phyloP scores from a whole-genome alignment of 139 green algal species.

The Coelastrella sp. region DNA sequence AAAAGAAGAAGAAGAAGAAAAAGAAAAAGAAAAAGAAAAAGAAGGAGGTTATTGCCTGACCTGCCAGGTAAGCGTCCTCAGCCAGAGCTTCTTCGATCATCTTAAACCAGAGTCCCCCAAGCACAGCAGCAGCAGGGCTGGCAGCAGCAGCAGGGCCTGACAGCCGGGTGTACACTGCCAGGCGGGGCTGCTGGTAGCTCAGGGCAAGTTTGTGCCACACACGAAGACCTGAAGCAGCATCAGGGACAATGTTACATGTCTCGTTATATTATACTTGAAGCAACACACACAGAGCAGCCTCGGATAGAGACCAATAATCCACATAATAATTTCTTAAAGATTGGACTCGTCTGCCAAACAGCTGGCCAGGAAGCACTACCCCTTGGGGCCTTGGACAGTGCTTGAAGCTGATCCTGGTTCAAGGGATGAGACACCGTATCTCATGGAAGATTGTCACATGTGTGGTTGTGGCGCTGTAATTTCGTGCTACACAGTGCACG shows the following conservation, averaged over 20 bases:
- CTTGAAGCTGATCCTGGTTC: no score
- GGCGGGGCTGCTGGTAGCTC: conserved; percentile 76
- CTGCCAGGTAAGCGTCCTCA: conserved; percentile 91
- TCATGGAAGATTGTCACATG: no score
- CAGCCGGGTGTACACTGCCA: conserved; percentile 73
- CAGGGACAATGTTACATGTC: no score
- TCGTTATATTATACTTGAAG: no score
- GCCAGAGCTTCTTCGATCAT: conserved; percentile 90
- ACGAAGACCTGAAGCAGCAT: conserved; percentile 56
- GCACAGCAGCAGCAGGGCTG: conserved; percentile 57
- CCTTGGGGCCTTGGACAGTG: no score
- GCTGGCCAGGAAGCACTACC: no score
- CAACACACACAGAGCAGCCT: not conserved
- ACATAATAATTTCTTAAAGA: no score
- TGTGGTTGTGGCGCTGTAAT: no score
- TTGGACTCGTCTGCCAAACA: no score
- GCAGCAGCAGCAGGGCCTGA: conserved; percentile 58
- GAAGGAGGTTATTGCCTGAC: conserved; percentile 21
- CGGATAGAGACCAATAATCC: no score
- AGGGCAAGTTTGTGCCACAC: conserved; percentile 91
- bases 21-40: not conserved
- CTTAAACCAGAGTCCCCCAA: conserved; percentile 75
- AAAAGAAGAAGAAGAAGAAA: not conserved
- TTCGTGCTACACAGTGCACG: no score
- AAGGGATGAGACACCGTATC: no score